Base-by-base conservation (phyloP, 2,329 filamentous ascomycete species). In the Anthostomella pinea region DNA sequence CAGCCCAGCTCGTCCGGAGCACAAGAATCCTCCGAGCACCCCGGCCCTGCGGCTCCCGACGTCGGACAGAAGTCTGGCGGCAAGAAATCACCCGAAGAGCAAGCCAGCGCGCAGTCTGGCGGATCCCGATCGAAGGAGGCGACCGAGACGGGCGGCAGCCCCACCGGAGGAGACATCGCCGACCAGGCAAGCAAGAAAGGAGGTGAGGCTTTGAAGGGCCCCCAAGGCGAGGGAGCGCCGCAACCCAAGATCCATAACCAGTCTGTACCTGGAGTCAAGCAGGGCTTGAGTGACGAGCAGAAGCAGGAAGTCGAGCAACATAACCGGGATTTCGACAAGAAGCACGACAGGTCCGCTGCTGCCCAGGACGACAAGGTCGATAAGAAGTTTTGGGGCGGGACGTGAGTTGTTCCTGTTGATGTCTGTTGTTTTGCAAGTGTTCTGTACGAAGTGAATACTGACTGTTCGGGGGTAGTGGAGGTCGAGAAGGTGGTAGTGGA, bases 251-350 rank as follows among this genome's bases (percentile, higher is more conserved):
- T 79, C 44, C 56, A 61, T 38, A 76, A 73, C 49, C 63, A 67
- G 39, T 65, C 64, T 44, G 59, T 72, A 8, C 63, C 66, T 0
- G 65, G 62, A 3, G 42, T 47, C 3, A 51, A 55, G 24, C 47
- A 59, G 33, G 52, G 59, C 6, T 49, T 77, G 42, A 71, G 62
- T 15, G 59, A 70, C 39, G 73, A 73, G 53, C 73, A 79, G 59
- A 65, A 72, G 56, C 62, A 62, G 27, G 76, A 81, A 58, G 77
- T 81, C 11, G 68, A 78, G 34, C 54, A 67, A 58, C 78, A 82
- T 52, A 82, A 82, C 41, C 45, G 43, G 45, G 74, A 81, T 1
- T 81, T 81, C 54, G 72, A 72, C 30, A 53, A 67, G 48, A 70
- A 69, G 44, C 70, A 80, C 49, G 77, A 75, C 39, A 64, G 58